Evolutionary conservation across 768 basidiomycete genomes (phyloP).

Genomic region (Tubosaeta sp.): DNA sequence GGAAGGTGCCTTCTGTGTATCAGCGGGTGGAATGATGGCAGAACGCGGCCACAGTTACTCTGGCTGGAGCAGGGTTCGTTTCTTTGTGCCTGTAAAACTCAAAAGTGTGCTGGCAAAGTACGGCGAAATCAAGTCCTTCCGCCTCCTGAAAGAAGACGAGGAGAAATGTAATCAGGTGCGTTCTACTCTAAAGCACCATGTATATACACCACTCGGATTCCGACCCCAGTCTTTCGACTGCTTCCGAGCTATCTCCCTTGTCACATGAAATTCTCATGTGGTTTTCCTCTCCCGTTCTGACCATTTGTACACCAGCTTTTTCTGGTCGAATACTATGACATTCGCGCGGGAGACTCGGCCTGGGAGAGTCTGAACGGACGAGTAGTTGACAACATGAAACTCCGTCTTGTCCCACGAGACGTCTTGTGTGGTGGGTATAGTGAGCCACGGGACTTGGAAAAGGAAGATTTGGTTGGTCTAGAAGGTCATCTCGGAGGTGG

Average conservation of each 20-base stretch:
- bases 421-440: conserved; percentile 17
- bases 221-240: conserved; percentile 3
- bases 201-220: background rate
- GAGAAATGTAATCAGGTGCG: conserved; percentile 27
- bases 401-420: conserved; percentile 41
- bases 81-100: conserved; percentile 27
- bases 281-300: conserved; percentile 10
- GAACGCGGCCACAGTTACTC: conserved; percentile 22
- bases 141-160: conserved; percentile 22
- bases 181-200: conserved; percentile 2
- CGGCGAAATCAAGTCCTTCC: conserved; percentile 30
- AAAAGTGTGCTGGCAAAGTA: conserved; percentile 28
- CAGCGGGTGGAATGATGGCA: conserved; percentile 30
- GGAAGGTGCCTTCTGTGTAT: conserved; percentile 50
- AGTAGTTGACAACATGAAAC: conserved; percentile 47
- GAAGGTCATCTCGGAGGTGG: conserved; percentile 31
- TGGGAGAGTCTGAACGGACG: conserved; percentile 46
- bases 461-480: conserved; percentile 22
- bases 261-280: background rate
- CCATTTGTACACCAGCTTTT: conserved; percentile 36
- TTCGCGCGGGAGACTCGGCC: conserved; percentile 53
- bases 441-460: conserved; percentile 24
- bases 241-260: conserved; percentile 5
- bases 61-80: conserved; percentile 21
- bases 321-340: conserved; percentile 65